Evolutionary conservation across 768 basidiomycete species (phyloP).

Genomic region (Phylloporus arenicola): DNA sequence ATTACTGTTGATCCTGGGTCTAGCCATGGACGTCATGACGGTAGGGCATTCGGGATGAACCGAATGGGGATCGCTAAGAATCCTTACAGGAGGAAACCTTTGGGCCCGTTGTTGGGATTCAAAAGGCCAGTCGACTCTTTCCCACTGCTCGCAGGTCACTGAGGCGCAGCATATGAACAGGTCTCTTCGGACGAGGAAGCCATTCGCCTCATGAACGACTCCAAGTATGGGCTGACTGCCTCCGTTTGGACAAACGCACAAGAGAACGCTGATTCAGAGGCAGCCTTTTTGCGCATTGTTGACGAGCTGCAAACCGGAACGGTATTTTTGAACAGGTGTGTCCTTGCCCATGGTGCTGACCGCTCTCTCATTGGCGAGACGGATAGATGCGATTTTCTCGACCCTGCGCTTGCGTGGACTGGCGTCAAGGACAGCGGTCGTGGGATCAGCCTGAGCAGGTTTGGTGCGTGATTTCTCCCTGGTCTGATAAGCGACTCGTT

Average conservation of each 20-base stretch:
- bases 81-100: constrained; percentile 73
- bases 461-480: constrained; percentile 50
- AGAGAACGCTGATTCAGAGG: constrained; percentile 53
- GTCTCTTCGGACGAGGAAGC: constrained; percentile 86
- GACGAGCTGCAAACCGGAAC: constrained; percentile 83
- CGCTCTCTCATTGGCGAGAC: not conserved
- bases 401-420: constrained; percentile 92
- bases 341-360: not conserved
- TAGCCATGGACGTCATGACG: constrained; percentile 92
- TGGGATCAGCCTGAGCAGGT: constrained; percentile 85
- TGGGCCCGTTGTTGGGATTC: constrained; percentile 89
- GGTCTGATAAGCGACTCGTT: not conserved
- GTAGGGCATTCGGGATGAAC: constrained; percentile 33
- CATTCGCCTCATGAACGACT: constrained; percentile 90
- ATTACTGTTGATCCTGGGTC: not conserved
- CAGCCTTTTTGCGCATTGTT: constrained; percentile 57
- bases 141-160: not conserved
- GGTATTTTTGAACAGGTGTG: constrained; percentile 82
- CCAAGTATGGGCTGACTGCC: constrained; percentile 89
- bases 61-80: not conserved
- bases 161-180: constrained; percentile 29
- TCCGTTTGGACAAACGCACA: constrained; percentile 87
- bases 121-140: constrained; percentile 53
- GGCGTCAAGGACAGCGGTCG: constrained; percentile 92
- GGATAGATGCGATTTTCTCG: constrained; percentile 76